Evolutionary conservation across 73 alveolate genomes (phyloP), one percentile per base, ranked within the genome.

Genomic region (Paramecium caudatum): DNA sequence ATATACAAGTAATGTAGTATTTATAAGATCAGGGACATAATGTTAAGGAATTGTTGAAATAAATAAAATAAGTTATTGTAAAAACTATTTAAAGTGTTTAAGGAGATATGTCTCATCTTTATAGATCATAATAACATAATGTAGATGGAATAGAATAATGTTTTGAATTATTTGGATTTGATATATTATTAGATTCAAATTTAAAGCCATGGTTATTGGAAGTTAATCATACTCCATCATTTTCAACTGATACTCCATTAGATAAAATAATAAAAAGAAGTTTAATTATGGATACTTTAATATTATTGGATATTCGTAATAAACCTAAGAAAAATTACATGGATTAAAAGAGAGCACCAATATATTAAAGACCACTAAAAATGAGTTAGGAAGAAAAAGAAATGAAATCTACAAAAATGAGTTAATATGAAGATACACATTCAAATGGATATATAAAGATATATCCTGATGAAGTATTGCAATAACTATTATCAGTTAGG

Each of bases 141-240:
- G 95, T 93, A 47, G 90, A 87, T n/a, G 93, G 92, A 30, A 86
- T 91, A 46, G 87, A 91, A 19, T 68, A 91, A 62, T 95, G 98
- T 65, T 93, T 95, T 86, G 91, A 95, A 82, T 62, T 95, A 19
- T 90, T 95, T 32, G 98, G 95, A 41, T 94, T 95, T 82, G 98
- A 95, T 91, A 83, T 95, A 5, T 87, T 95, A 30, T 46, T 95
- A 16, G 97, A 95, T 91, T 39, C 65, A 10, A 70, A 90, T 9
- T 23, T 90, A 17, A 95, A 93, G 61, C 95, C 97, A 27, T 91
- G 94, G 95, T 68, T 95, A 17, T 30, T 95, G 3, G 97, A 95
- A 91, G 98, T 95, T 4, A 95, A 95, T 82, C 95, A 95, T 65
- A 78, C 97, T 47, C 97, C 98, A 12, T 93, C 97, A 45, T 95